Evolutionary conservation across 129 eudicot species (phyloP).

Genomic region (Smallanthus sonchifolius): DNA sequence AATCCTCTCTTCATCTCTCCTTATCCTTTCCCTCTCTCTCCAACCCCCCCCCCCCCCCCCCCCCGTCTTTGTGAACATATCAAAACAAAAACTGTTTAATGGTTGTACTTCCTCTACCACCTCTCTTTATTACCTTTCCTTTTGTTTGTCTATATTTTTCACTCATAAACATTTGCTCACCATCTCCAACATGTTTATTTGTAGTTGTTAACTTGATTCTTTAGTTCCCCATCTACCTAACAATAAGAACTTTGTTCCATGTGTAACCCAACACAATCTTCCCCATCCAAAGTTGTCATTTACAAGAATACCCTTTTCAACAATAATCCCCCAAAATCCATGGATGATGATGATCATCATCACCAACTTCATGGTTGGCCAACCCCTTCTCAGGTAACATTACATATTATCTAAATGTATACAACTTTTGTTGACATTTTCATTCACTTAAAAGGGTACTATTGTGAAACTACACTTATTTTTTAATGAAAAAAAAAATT

Average conservation of each 20-base stretch:
- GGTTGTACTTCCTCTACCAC: conserved; percentile 21
- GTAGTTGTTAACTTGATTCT: conserved; percentile 12
- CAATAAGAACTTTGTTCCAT: conserved; percentile 33
- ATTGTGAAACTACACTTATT: neutral
- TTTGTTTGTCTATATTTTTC: conserved; percentile 24
- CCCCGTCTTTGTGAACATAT: neutral
- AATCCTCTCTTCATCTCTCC: neutral
- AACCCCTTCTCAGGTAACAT: conserved; percentile 64
- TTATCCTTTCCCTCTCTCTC: neutral
- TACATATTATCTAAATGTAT: neutral
- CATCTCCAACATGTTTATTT: conserved; percentile 19
- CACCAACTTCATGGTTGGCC: conserved; percentile 81
- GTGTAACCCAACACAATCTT: conserved; percentile 69
- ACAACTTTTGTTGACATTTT: neutral
- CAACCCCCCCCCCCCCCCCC: neutral
- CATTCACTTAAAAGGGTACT: neutral
- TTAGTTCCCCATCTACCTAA: conserved; percentile 32
- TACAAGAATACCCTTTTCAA: conserved; percentile 51
- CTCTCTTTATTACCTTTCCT: neutral
- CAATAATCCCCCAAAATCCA: conserved; percentile 41
- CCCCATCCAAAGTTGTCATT: conserved; percentile 52
- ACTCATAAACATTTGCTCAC: conserved; percentile 16
- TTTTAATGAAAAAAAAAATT: neutral
- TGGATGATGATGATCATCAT: conserved; percentile 40
- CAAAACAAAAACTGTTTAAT: conserved; percentile 23